Evolutionary conservation across 228 moss, liverwort and hornwort species (phyloP), one percentile per base, ranked within the genome.

Genomic region (Sphagnum magellanicum): DNA sequence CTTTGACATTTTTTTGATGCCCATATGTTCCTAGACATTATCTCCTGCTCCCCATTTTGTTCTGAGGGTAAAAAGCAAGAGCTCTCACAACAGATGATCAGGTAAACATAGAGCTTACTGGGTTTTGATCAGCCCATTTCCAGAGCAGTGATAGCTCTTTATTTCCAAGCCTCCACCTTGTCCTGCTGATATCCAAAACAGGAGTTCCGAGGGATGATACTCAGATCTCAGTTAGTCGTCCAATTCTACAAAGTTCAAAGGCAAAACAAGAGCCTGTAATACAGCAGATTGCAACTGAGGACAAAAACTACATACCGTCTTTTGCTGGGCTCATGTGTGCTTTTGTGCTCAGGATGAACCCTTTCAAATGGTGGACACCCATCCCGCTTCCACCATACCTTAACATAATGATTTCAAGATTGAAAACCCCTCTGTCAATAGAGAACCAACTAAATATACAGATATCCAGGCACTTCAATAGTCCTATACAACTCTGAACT

Each of bases 361-460:
- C 87, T 81, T 79, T 98, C 98, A 74, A 98, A 98, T 48, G 98
- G 87, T 69, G 92, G 84, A 67, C 94, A 94, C 4, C 98, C 98
- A 84, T 98, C 98, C 65, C 98, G 88, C 79, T 98, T 98, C 98
- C 98, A 98, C 98, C 94, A 98, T 5, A 98, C 85, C 85, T 85
- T 49, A 59, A 32, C 59, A 70, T 13, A 1, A 60, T 12, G 8
- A 61, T 12, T 48, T 59, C 59, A 59, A 17, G 48, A 57, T 67
- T 63, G 63, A 68, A 63, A 76, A 71, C n/a, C 58, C 46, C 51
- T 58, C 9, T 46, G 49, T 49, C 11, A 68, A 5, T 7, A 2
- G 32, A 32, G 32, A 32, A 32, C 32, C 32, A 32, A 32, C 32
- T 32, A 32, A 32, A 32, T 32, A 32, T 32, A 32, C 32, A 32